phyloP scores from a whole-genome alignment of 768 basidiomycete genomes.

The Pleurotus tuoliensis region DNA sequence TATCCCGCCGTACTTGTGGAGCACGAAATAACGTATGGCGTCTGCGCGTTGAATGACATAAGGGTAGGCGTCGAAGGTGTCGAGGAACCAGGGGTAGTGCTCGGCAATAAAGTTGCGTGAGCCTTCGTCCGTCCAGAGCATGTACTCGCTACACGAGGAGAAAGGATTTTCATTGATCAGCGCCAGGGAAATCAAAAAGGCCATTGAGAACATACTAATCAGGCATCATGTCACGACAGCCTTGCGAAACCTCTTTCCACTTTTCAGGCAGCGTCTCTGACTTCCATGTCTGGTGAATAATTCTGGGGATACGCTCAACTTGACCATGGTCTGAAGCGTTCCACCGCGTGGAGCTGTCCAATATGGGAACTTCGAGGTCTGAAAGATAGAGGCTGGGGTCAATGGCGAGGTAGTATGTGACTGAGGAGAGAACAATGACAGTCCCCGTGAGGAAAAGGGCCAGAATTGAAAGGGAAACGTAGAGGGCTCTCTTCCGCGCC shows the following conservation, averaged over 20 bases:
- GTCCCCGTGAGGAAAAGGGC: constrained; percentile 84
- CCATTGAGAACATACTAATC: constrained; percentile 74
- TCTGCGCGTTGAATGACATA: constrained; percentile 96
- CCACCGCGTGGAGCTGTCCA: constrained; percentile 53
- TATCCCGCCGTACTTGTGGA: constrained; percentile 91
- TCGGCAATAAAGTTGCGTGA: constrained; percentile 88
- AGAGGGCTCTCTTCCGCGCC: constrained; percentile 42
- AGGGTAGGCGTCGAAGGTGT: constrained; percentile 88
- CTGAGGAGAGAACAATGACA: constrained; percentile 84
- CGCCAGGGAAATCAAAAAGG: constrained; percentile 11
- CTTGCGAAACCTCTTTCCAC: constrained; percentile 80
- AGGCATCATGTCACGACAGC: constrained; percentile 87
- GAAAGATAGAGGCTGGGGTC: constrained; percentile 74
- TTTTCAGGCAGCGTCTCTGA: constrained; percentile 75
- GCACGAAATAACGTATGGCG: constrained; percentile 96
- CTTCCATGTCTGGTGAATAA: constrained; percentile 99
- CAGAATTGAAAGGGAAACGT: constrained; percentile 46
- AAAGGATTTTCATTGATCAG: not conserved
- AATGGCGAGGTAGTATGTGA: constrained; percentile 87
- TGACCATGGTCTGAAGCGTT: constrained; percentile 59
- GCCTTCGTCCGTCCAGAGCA: constrained; percentile 92
- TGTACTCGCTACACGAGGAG: constrained; percentile 71
- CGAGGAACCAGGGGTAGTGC: constrained; percentile 89
- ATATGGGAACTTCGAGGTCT: constrained; percentile 67
- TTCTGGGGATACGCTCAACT: constrained; percentile 79